These are phyloP conservation scores for Entophlyctis luteolus DNA, from an alignment of 192 early-diverging fungal species.

Conservation along the genomic window DNA sequence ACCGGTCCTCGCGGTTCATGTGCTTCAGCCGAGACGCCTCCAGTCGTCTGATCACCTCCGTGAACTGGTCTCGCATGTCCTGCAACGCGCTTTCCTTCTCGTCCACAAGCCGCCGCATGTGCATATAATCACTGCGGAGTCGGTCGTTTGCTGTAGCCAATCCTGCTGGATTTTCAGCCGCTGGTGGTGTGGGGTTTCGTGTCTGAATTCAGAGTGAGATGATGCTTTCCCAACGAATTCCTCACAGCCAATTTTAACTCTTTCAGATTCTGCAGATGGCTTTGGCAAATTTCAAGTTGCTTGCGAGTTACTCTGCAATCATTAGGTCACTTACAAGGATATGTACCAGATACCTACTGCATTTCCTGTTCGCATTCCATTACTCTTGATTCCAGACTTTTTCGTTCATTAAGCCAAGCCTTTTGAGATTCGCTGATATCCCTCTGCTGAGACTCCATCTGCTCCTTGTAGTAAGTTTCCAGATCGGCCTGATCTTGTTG, in stretches of 20 bases:
- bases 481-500: too few species aligned
- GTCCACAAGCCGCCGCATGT: slow-evolving; percentile 1
- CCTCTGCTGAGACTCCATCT: neutral
- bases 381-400: neutral
- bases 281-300: slow-evolving; percentile 7
- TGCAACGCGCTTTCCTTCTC: slow-evolving; percentile 8
- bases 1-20: slow-evolving; percentile 11
- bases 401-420: neutral
- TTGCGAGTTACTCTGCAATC: neutral
- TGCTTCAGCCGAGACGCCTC: slow-evolving; percentile 11
- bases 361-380: slow-evolving; percentile 1
- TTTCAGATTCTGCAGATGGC: neutral
- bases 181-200: neutral
- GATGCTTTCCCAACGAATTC: neutral
- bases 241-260: neutral
- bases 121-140: neutral
- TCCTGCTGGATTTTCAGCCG: neutral
- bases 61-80: slow-evolving; percentile 13
- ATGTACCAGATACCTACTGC: neutral
- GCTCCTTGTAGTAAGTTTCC: neutral
- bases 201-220: neutral
- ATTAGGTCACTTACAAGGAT: neutral
- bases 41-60: slow-evolving; percentile 2
- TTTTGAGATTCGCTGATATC: slow-evolving; percentile 10
- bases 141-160: slow-evolving; percentile 13